phyloP scores from a whole-genome alignment of 129 eudicot genomes.

The Centella asiatica region DNA sequence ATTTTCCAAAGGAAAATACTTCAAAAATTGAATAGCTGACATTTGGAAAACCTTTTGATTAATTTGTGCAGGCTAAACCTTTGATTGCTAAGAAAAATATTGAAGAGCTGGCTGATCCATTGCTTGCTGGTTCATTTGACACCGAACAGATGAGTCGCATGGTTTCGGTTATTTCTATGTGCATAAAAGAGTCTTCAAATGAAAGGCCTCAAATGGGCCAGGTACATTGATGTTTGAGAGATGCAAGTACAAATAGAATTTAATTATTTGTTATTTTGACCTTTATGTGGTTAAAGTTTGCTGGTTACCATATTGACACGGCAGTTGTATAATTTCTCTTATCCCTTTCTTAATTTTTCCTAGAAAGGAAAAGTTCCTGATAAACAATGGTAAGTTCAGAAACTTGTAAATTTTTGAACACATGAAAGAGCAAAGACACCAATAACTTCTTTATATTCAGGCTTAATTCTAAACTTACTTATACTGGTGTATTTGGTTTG shows the following conservation, averaged over 20 bases:
- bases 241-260: neutral
- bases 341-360: neutral
- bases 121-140: slow-evolving; percentile 48
- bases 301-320: neutral
- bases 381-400: neutral
- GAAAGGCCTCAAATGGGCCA: slow-evolving; percentile 77
- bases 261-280: neutral
- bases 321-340: neutral
- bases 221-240: slow-evolving; percentile 24
- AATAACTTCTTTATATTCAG: too few species aligned
- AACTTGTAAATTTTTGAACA: too few species aligned
- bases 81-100: slow-evolving; percentile 33
- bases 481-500: too few species aligned
- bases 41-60: neutral
- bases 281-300: neutral
- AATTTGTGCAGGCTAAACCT: slow-evolving; percentile 66
- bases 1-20: neutral
- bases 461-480: too few species aligned
- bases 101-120: slow-evolving; percentile 58
- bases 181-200: slow-evolving; percentile 50
- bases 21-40: neutral
- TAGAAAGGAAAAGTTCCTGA: neutral
- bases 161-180: slow-evolving; percentile 43
- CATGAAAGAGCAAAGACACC: too few species aligned
- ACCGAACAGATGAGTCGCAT: slow-evolving; percentile 44